Percentiles rank a stretch among this genome's conserved stretches.
Conservation (phyloP, 2,329 filamentous ascomycete genomes). For the Neofusicoccum cordaticola region DNA sequence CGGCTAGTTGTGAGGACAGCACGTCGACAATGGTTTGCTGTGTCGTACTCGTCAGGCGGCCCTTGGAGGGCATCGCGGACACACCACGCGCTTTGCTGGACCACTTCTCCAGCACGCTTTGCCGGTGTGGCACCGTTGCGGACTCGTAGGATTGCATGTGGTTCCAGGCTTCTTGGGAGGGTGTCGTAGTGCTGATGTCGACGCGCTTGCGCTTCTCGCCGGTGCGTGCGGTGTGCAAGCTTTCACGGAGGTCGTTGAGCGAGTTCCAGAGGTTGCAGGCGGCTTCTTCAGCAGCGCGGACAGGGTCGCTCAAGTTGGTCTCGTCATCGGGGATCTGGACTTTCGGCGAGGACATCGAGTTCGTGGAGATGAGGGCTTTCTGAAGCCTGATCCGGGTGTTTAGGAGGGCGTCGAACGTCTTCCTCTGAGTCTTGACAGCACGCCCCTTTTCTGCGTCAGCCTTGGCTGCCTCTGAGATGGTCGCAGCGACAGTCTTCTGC, state of each 20-base stretch:
- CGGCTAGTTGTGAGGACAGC: conserved; percentile 65
- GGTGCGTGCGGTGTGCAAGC: conserved; percentile 52
- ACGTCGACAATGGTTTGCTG: conserved; percentile 65
- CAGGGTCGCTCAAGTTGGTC: conserved; percentile 43
- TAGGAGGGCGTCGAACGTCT: conserved; percentile 81
- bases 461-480: conserved; percentile 64
- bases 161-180: conserved; percentile 68
- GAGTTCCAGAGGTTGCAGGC: conserved; percentile 83
- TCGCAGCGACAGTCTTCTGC: conserved; percentile 63
- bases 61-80: conserved; percentile 55
- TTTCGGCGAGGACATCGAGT: conserved; percentile 58
- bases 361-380: conserved; percentile 80
- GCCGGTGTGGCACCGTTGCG: conserved; percentile 59
- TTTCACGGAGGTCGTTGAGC: conserved; percentile 66
- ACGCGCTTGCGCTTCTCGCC: conserved; percentile 60
- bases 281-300: conserved; percentile 80
- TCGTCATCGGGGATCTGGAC: conserved; percentile 28
- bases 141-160: conserved; percentile 66
- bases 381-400: conserved; percentile 91
- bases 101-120: conserved; percentile 83
- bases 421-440: conserved; percentile 82
- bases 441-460: conserved; percentile 80
- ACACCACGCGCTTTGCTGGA: conserved; percentile 70
- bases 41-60: conserved; percentile 58
- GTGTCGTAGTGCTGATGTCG: conserved; percentile 52